Evolutionary conservation across 2,329 filamentous ascomycete species (phyloP), one percentile per base, ranked within the genome.

Genomic region (Colletotrichum lini): DNA sequence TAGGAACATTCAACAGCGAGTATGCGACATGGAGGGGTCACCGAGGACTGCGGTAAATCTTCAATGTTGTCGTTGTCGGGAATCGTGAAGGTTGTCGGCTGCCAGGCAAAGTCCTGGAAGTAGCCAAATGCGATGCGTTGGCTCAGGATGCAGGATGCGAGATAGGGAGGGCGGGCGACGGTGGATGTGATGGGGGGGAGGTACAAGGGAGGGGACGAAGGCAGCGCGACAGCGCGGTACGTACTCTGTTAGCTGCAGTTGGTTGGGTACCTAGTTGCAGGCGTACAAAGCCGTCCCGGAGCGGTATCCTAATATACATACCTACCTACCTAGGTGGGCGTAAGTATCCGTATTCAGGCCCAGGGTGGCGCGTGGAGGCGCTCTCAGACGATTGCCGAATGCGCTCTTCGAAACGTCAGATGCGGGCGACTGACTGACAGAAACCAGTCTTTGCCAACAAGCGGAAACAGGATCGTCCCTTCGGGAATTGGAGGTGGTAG

Each of bases 321-420:
- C 30, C 30, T 35, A 52, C 30, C 30, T 35, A 35, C 30, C 30
- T 35, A 54, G 47, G 63, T 67, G 57, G 62, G 42, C 44, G 23
- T 44, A 45, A 38, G 49, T 54, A 44, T 30, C 38, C 49, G 49
- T 63, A 42, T 63, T 62, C 59, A 52, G 35, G 58, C 38, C 65
- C 56, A 71, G 58, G 58, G 58, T 69, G 54, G 69, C 65, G 65
- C 59, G 58, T 54, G 53, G 69, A 64, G 69, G 65, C 69, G 69
- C 69, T 72, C 65, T 60, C 69, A 72, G 69, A 69, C 65, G 65
- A 69, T 30, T 60, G 59, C 69, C 69, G 69, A 62, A 72, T 68
- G 69, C 69, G 69, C 69, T 69, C 53, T 72, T 64, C 69, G 69
- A 72, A 72, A 72, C 65, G 67, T 66, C 60, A 72, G 61, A 70